These are phyloP conservation scores for Mycena amicta DNA, from an alignment of 768 basidiomycete species.

Conservation along the genomic window DNA sequence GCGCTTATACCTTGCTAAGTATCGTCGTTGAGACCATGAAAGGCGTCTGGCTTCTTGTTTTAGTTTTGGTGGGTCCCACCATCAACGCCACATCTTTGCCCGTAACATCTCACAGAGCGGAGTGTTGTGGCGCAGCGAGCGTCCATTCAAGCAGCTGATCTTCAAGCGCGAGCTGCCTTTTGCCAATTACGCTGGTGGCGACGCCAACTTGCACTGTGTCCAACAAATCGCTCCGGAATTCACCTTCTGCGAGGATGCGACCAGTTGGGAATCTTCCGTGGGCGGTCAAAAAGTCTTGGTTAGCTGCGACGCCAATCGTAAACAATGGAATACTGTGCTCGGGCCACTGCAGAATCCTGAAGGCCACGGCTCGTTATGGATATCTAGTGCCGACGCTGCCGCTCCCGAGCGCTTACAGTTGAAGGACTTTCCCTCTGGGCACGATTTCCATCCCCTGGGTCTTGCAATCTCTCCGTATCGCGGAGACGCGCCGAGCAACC, in stretches of 20 bases:
- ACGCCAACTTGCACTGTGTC: neutral
- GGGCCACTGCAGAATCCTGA: slow-evolving; percentile 64
- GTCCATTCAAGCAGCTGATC: neutral
- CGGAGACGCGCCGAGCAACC: slow-evolving; percentile 46
- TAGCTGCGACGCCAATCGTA: slow-evolving; percentile 57
- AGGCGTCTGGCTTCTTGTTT: neutral
- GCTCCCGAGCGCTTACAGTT: slow-evolving; percentile 45
- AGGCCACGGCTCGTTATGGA: slow-evolving; percentile 64
- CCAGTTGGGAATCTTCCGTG: slow-evolving; percentile 64
- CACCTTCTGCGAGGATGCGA: slow-evolving; percentile 65
- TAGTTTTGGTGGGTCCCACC: neutral
- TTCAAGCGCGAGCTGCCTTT: neutral
- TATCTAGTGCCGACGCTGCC: slow-evolving; percentile 29
- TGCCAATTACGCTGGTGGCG: neutral
- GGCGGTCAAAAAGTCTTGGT: slow-evolving; percentile 43
- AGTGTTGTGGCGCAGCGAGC: neutral
- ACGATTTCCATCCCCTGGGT: slow-evolving; percentile 77
- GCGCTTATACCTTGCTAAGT: too few species aligned
- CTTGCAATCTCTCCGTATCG: slow-evolving; percentile 58
- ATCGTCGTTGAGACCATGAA: too few species aligned
- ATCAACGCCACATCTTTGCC: too few species aligned
- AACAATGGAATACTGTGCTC: slow-evolving; percentile 78
- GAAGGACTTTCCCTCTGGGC: slow-evolving; percentile 52
- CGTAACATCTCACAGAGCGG: neutral
- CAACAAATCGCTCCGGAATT: slow-evolving; percentile 30